Evolutionary conservation across 2,329 filamentous ascomycete genomes (phyloP), one percentile per base, ranked within the genome.

Genomic region (Trichoderma pleuroti): DNA sequence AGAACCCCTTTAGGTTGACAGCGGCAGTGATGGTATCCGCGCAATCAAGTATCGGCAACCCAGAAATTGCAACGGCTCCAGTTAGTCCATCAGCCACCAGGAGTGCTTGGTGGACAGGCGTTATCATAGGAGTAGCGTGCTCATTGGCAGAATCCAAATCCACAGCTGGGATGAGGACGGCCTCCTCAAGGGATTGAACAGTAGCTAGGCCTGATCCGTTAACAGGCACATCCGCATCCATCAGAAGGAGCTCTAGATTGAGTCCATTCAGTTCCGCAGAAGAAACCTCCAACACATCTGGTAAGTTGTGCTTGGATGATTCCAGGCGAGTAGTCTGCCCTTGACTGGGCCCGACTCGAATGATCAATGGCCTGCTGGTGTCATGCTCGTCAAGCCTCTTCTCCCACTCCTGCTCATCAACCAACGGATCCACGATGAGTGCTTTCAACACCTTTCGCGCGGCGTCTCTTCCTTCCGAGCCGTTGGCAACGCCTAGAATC

Each of bases 21-120:
- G 88, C 90, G 65, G 82, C 86, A 75, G 79, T 84, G 75, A 87
- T 86, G 72, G 80, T 82, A 68, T 80, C 80, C 72, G 77, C 73
- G 74, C 78, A 78, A 71, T 81, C 78, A 1, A 81, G 61, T 42
- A 83, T 72, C 21, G 84, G 80, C 60, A 87, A 77, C 10, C 82
- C 76, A 7, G 86, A 79, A 8, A 88, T 74, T 2, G 86, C 83
- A 6, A 90, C 84, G 1, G 91, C 88, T 9, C 92, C 93, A 67
- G 87, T 82, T 3, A 97, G 81, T 0, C 93, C 94, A 62, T 92
- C 86, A 0, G 89, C 90, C 10, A 97, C 86, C 11, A 98, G 76
- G 18, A 98, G 81, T 1, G 91, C 89, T 77, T 91, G 92, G 78
- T 98, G 95, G 1, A 98, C 93, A 0, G 95, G 94, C 57, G 93